Percentiles rank a stretch among this genome's conserved stretches.
phyloP scores from a whole-genome alignment of 208 protist species.

The Strigomonas culicis region DNA sequence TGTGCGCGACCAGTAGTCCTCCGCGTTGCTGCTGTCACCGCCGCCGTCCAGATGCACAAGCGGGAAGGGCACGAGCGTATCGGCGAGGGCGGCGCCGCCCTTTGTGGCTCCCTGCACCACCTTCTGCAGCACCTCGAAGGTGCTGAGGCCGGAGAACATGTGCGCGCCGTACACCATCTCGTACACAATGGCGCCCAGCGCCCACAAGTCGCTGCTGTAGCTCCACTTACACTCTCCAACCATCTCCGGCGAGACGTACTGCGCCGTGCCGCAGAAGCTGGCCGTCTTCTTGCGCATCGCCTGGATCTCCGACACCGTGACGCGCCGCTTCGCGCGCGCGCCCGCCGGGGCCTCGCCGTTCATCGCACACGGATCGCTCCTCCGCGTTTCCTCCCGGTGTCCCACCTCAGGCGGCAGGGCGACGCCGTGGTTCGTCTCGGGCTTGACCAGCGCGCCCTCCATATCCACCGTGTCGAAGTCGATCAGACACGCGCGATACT shows the following conservation, averaged over 20 bases:
- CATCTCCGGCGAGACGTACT: conserved; percentile 96
- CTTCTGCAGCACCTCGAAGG: conserved; percentile 74
- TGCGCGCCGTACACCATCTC: conserved; percentile 85
- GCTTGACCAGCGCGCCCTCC: conserved; percentile 16
- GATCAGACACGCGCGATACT: conserved; percentile 75
- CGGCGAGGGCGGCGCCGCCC: conserved; percentile 6
- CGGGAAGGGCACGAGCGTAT: conserved; percentile 34
- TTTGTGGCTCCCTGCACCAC: conserved; percentile 45
- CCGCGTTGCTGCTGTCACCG: conserved; percentile 6
- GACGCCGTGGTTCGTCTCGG: conserved; percentile 51
- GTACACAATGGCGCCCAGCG: conserved; percentile 92
- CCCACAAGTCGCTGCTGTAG: conserved; percentile 94
- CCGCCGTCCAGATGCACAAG: conserved; percentile 19
- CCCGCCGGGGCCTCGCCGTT: not conserved
- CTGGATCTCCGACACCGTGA: conserved; percentile 85
- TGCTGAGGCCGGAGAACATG: conserved; percentile 68
- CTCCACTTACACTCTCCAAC: conserved; percentile 89
- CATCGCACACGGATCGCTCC: not conserved
- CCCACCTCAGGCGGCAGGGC: conserved; percentile 22
- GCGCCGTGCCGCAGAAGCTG: conserved; percentile 90
- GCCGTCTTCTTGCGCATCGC: conserved; percentile 65
- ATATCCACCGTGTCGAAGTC: conserved; percentile 89
- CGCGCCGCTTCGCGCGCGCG: conserved; percentile 24
- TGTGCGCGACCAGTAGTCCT: conserved; percentile 32
- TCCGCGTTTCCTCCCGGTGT: not conserved